phyloP scores from a whole-genome alignment of 2,329 filamentous ascomycete species.

The Fusarium sp. region DNA sequence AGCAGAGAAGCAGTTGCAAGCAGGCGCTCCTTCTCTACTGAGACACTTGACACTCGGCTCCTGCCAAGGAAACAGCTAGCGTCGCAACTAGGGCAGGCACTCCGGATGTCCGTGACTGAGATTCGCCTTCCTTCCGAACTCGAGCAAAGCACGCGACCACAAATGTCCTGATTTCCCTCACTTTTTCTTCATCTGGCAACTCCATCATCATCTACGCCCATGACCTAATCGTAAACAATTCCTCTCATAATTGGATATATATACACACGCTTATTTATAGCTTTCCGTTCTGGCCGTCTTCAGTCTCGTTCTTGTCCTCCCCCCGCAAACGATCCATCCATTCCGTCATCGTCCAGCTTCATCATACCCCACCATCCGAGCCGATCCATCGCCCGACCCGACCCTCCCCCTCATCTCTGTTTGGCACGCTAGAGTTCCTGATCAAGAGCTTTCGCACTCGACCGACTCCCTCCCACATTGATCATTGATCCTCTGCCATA shows the following conservation, averaged over 20 bases:
- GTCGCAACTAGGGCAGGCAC: conserved; percentile 4
- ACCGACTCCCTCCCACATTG: neutral
- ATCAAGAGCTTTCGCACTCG: neutral
- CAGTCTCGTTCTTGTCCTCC: neutral
- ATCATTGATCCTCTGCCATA: neutral
- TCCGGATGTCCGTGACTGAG: conserved; percentile 15
- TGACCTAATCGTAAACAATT: neutral
- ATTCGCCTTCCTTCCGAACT: conserved; percentile 9
- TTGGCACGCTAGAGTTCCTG: conserved; percentile 16
- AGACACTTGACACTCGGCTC: neutral
- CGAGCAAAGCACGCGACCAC: conserved; percentile 31
- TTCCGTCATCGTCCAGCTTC: conserved; percentile 37
- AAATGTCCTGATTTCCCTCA: conserved; percentile 3
- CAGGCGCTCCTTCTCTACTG: neutral
- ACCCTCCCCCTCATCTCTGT: conserved; percentile 30
- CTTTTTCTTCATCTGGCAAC: neutral
- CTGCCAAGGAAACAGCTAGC: neutral
- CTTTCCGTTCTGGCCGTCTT: neutral
- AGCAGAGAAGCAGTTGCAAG: neutral
- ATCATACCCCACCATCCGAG: conserved; percentile 30
- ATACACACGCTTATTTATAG: neutral
- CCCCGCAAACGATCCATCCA: conserved; percentile 15
- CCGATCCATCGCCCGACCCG: conserved; percentile 31
- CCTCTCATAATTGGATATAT: neutral
- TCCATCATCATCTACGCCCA: neutral